A percentile compares a stretch with the other conserved stretches of the same genome.
phyloP scores from a whole-genome alignment of 1,284 basidiomycete genomes.

The Ceratobasidium sp. region DNA sequence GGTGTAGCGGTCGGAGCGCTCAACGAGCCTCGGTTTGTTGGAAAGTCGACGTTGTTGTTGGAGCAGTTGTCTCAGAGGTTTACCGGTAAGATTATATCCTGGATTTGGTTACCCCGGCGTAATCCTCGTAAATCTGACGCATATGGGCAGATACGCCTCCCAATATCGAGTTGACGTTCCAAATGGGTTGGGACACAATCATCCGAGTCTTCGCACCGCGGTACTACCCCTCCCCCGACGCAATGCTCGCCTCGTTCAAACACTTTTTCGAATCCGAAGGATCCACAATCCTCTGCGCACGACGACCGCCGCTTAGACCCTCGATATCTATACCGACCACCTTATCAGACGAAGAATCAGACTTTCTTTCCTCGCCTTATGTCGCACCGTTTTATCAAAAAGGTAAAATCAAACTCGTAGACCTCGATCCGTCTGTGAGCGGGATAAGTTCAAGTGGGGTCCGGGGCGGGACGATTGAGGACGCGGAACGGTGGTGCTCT shows the following conservation, averaged over 20 bases:
- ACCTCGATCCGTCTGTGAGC: conserved; percentile 70
- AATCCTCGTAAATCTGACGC: too few relatives aligned
- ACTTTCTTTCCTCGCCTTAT: conserved; percentile 59
- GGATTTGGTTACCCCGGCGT: too few relatives aligned
- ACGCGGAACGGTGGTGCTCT: conserved; percentile 64
- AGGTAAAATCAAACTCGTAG: conserved; percentile 70
- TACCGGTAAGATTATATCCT: too few relatives aligned
- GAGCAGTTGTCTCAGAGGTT: conserved; percentile 63
- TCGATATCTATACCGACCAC: conserved; percentile 43
- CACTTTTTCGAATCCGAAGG: conserved; percentile 73
- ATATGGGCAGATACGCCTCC: conserved; percentile 6
- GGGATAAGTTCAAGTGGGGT: conserved; percentile 82
- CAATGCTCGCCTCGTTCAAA: conserved; percentile 71
- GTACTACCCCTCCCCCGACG: conserved; percentile 73
- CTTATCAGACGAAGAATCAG: conserved; percentile 52
- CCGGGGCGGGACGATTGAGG: conserved; percentile 63
- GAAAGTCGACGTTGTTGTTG: conserved; percentile 79
- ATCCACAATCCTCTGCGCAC: conserved; percentile 80
- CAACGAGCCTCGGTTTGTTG: conserved; percentile 90
- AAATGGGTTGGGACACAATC: conserved; percentile 91
- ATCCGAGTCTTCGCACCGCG: conserved; percentile 84
- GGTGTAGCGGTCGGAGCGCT: conserved; percentile 87
- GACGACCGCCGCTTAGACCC: conserved; percentile 61
- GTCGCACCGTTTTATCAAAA: conserved; percentile 65
- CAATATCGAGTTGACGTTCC: conserved; percentile 68